Base-by-base conservation (phyloP, 2,329 filamentous ascomycete species). In the Pseudocercospora crystallina region DNA sequence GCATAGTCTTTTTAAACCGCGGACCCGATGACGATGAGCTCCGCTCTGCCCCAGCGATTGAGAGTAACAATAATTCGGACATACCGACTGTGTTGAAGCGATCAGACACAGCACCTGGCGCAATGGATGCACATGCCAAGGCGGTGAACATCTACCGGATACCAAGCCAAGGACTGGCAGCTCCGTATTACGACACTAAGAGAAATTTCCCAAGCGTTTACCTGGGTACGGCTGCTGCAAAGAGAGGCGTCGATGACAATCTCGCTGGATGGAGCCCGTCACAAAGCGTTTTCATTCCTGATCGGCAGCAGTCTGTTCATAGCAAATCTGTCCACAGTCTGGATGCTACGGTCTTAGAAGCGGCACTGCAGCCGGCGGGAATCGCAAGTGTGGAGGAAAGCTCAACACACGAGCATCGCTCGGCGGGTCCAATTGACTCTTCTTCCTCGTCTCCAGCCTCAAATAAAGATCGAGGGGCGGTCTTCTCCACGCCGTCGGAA, bases 121-220 rank as follows among this genome's bases (percentile, higher is more conserved):
- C 60, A 12, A 14, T 65, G 5, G 56, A 62, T 14, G 34, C 42
- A 8, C 39, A 51, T 35, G 26, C 39, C 5, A 34, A 37, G n/a
- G 34, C n/a, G 5, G 37, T 67, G 38, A 62, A 67, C 58, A 67
- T 67, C 31, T 68, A 68, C 43, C 51, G 56, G 11, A 59, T 65
- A 13, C 61, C 65, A 7, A 65, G 61, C 30, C 58, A 62, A n/a
- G 66, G 66, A n/a, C 58, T 59, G 33, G 66, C 66, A 8, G 64
- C 63, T 2, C 56, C 59, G 29, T 69, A 68, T 47, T 69, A 67
- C 43, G 58, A 68, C 50, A 39, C 51, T 8, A 59, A 45, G n/a
- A 50, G 45, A 32, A 49, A 53, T 32, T 59, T 61, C 35, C 52
- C 58, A 4, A 59, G 58, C 50, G 31, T 57, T n/a, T 49, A 38